Percentiles rank a stretch among this genome's conserved stretches.
phyloP scores from a whole-genome alignment of 441 rosid species.

The Eruca vesicaria region DNA sequence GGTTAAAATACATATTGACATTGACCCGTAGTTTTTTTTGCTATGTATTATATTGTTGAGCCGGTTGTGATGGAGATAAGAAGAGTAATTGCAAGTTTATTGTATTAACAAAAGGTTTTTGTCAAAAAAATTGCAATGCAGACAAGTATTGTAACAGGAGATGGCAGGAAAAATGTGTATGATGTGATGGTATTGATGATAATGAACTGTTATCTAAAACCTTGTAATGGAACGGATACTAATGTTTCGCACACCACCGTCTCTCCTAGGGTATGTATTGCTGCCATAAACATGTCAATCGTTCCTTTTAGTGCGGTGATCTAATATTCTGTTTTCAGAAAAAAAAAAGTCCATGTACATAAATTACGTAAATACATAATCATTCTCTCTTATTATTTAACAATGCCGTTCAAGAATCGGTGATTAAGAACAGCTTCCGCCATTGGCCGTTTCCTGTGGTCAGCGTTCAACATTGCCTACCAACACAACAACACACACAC shows the following conservation, averaged over 20 bases:
- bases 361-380: conserved; percentile 19
- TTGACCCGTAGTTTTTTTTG: too few relatives aligned
- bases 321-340: neutral
- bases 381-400: conserved; percentile 31
- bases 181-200: neutral
- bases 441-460: conserved; percentile 69
- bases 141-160: neutral
- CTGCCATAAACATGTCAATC: neutral
- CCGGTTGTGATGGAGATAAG: too few relatives aligned
- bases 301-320: neutral
- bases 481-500: conserved; percentile 14
- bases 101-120: too few relatives aligned
- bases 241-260: neutral
- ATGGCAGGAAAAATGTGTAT: neutral
- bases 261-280: neutral
- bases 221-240: neutral
- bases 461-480: conserved; percentile 83
- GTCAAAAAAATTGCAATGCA: too few relatives aligned
- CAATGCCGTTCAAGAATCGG: conserved; percentile 52
- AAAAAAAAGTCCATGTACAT: neutral
- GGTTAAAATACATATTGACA: too few relatives aligned
- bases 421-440: conserved; percentile 78
- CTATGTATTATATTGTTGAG: too few relatives aligned
- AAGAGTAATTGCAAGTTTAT: too few relatives aligned
- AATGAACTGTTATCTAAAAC: neutral